These are phyloP conservation scores for Chalaropsis ovoidea DNA, from an alignment of 2,329 filamentous ascomycete genomes.

Conservation along the genomic window DNA sequence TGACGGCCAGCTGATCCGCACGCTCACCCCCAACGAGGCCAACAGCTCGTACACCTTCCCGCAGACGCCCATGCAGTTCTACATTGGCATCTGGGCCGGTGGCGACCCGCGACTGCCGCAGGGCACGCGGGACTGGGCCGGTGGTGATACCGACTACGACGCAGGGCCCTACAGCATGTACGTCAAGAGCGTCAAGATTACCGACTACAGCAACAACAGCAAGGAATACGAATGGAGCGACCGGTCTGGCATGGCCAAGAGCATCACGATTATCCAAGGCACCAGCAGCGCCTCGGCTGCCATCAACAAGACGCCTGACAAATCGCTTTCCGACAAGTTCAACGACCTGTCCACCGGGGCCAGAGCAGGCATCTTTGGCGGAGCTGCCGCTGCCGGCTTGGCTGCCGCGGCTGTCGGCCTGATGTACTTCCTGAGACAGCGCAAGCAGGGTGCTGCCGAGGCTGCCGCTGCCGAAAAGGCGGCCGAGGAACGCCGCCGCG, in stretches of 20 bases:
- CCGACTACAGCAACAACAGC: constrained; percentile 49
- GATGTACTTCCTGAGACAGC: constrained; percentile 48
- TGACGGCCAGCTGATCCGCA: constrained; percentile 56
- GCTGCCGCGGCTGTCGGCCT: constrained; percentile 36
- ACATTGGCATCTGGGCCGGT: constrained; percentile 56
- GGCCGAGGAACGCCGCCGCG: constrained; percentile 40
- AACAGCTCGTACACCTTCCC: constrained; percentile 56
- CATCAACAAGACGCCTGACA: constrained; percentile 32
- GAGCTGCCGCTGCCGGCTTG: constrained; percentile 36
- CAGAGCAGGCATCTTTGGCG: constrained; percentile 46
- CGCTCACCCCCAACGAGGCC: constrained; percentile 50
- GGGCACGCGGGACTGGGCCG: constrained; percentile 58
- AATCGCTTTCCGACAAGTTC: constrained; percentile 46
- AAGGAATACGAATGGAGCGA: constrained; percentile 58
- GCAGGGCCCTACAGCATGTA: constrained; percentile 63
- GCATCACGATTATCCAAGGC: constrained; percentile 49
- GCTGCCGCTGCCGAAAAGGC: constrained; percentile 39
- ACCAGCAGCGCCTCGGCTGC: constrained; percentile 45
- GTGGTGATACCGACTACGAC: constrained; percentile 56
- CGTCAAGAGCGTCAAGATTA: constrained; percentile 48
- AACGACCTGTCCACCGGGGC: constrained; percentile 40
- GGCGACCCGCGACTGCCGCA: constrained; percentile 46
- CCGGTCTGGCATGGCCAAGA: constrained; percentile 50
- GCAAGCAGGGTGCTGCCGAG: constrained; percentile 43
- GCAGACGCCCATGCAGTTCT: constrained; percentile 65